phyloP scores from a whole-genome alignment of 2,329 filamentous ascomycete genomes.

The Fusarium kyushuense region DNA sequence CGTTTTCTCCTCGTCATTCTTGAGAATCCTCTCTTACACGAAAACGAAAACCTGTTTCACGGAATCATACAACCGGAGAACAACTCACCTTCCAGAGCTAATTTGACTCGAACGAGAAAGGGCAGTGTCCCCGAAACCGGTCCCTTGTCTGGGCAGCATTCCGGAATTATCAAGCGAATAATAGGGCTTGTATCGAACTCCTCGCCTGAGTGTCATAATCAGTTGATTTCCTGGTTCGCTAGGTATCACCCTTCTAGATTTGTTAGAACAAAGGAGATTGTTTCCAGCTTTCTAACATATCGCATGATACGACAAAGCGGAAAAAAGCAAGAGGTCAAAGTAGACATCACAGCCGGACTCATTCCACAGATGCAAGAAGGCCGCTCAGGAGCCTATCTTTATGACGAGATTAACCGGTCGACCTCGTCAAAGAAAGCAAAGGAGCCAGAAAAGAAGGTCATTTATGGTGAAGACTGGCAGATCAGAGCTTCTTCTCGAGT shows the following conservation, averaged over 20 bases:
- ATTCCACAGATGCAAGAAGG: slow-evolving; percentile 78
- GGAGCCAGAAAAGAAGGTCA: slow-evolving; percentile 66
- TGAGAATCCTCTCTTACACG: slow-evolving; percentile 80
- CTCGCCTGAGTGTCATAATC: slow-evolving; percentile 79
- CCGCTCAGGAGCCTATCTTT: slow-evolving; percentile 76
- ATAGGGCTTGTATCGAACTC: slow-evolving; percentile 83
- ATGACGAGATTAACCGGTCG: slow-evolving; percentile 76
- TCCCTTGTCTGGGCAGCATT: slow-evolving; percentile 74
- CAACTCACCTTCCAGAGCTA: slow-evolving; percentile 10
- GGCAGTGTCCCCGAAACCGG: slow-evolving; percentile 52
- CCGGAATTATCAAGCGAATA: slow-evolving; percentile 86
- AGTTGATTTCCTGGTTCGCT: slow-evolving; percentile 82
- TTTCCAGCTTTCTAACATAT: slow-evolving; percentile 84
- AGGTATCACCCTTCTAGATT: slow-evolving; percentile 76
- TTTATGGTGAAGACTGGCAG: slow-evolving; percentile 90
- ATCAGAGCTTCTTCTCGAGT: slow-evolving; percentile 83
- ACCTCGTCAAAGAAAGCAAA: slow-evolving; percentile 66
- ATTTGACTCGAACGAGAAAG: slow-evolving; percentile 36
- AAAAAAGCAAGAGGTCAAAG: slow-evolving; percentile 69
- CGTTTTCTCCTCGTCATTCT: slow-evolving; percentile 84
- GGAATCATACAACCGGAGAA: slow-evolving; percentile 55
- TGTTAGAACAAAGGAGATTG: slow-evolving; percentile 78
- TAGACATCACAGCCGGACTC: slow-evolving; percentile 74
- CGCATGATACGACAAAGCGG: slow-evolving; percentile 78
- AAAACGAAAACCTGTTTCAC: slow-evolving; percentile 55